Conservation (phyloP, 257 asterid genomes). For the Orobanche coerulescens region DNA sequence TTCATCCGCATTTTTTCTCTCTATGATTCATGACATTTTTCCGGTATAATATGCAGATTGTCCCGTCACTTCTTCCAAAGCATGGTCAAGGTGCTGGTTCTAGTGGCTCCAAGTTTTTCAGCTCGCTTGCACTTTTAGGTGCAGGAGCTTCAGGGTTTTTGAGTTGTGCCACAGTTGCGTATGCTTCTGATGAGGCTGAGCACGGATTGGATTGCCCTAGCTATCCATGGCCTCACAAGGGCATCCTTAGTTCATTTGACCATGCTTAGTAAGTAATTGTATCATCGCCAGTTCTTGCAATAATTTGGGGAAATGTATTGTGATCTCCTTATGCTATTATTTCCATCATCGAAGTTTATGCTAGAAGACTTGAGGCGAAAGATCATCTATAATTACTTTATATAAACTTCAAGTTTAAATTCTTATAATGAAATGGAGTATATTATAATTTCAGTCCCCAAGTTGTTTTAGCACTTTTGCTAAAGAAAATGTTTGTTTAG, state of each 20-base stretch:
- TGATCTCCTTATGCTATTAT: neutral
- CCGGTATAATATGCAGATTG: slow-evolving; percentile 22
- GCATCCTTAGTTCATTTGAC: slow-evolving; percentile 60
- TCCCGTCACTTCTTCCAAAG: slow-evolving; percentile 25
- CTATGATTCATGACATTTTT: neutral
- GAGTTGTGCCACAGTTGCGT: slow-evolving; percentile 42
- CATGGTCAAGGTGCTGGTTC: slow-evolving; percentile 33
- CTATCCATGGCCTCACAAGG: slow-evolving; percentile 70
- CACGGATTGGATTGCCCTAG: slow-evolving; percentile 50
- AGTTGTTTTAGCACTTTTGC: too few species aligned
- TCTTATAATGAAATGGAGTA: neutral
- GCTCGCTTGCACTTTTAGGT: slow-evolving; percentile 38
- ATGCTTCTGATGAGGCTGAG: slow-evolving; percentile 53
- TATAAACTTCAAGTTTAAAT: neutral
- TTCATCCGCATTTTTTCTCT: neutral
- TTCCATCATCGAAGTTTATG: neutral
- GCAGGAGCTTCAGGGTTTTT: slow-evolving; percentile 53
- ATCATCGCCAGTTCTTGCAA: neutral
- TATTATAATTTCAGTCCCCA: neutral
- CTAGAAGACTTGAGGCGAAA: neutral
- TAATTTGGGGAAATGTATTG: neutral
- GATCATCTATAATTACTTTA: neutral
- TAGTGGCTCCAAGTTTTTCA: slow-evolving; percentile 33
- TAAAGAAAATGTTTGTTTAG: too few species aligned
- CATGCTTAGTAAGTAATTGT: slow-evolving; percentile 54